These are phyloP conservation scores for Yarrowia sp. DNA, from an alignment of 805 yeast genomes.

Conservation along the genomic window DNA sequence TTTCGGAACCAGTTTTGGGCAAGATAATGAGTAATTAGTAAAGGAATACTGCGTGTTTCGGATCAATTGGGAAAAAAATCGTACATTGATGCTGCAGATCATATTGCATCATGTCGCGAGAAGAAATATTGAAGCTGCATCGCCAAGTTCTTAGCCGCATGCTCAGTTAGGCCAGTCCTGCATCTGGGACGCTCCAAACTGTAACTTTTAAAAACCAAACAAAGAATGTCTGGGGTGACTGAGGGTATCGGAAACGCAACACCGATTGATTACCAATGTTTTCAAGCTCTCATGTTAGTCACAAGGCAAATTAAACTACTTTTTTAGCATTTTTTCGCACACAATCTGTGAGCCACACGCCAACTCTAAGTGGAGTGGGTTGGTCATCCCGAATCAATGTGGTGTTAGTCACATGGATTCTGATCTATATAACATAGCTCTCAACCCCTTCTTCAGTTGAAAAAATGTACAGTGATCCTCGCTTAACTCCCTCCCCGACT, in stretches of 20 bases:
- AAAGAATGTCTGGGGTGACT: neutral
- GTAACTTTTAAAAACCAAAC: neutral
- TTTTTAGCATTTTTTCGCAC: neutral
- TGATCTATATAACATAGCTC: neutral
- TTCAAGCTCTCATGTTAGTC: neutral
- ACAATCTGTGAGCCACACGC: neutral
- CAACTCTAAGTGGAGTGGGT: neutral
- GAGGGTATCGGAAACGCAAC: neutral
- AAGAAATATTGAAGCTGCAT: neutral
- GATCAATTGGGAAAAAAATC: neutral
- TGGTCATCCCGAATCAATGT: neutral
- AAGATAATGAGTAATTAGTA: too few species aligned
- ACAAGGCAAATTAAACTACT: neutral
- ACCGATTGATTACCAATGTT: conserved; percentile 11
- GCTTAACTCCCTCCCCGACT: neutral
- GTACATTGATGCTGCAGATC: too few species aligned
- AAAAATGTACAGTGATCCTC: conserved; percentile 8
- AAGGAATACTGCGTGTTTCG: neutral
- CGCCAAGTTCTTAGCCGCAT: conserved; percentile 5
- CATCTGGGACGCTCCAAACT: neutral
- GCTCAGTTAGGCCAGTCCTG: neutral
- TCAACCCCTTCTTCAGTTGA: too few species aligned
- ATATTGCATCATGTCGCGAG: neutral
- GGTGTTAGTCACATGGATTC: neutral
- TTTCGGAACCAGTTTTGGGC: neutral